Conservation (phyloP, 371 early-diverging fungal species). For the Syncephalis plumigaleata region DNA sequence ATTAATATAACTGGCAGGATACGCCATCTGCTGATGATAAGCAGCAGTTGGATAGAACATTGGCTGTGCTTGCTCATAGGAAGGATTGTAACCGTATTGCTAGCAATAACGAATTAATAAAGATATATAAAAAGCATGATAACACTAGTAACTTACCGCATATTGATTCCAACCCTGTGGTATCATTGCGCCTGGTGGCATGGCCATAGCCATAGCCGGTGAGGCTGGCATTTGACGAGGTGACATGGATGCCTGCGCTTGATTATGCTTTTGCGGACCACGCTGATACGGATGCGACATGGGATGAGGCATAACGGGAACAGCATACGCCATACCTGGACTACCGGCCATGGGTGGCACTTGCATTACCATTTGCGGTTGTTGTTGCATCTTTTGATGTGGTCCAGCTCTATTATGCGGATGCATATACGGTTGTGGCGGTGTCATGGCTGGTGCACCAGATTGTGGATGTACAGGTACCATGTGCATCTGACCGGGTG, state of each 20-base stretch:
- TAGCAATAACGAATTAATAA: not conserved
- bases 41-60: not conserved
- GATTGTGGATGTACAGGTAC: not conserved
- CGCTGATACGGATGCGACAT: no score
- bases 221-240: no score
- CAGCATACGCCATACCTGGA: slow-evolving; percentile 1
- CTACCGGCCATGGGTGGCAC: not conserved
- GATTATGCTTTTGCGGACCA: no score
- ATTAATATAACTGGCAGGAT: no score
- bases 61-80: not conserved
- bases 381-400: not conserved
- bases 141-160: no score
- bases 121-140: no score
- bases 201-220: no score
- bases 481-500: not conserved
- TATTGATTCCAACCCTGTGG: no score
- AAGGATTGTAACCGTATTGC: not conserved
- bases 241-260: no score
- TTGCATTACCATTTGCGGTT: not conserved
- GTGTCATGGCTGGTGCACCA: not conserved
- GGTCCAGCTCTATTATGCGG: not conserved
- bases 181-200: no score
- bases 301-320: not conserved
- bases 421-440: no score
- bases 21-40: no score